Evolutionary conservation across 371 early-diverging fungal genomes (phyloP), one percentile per base, ranked within the genome.

Genomic region (Spiromyces aspiralis): DNA sequence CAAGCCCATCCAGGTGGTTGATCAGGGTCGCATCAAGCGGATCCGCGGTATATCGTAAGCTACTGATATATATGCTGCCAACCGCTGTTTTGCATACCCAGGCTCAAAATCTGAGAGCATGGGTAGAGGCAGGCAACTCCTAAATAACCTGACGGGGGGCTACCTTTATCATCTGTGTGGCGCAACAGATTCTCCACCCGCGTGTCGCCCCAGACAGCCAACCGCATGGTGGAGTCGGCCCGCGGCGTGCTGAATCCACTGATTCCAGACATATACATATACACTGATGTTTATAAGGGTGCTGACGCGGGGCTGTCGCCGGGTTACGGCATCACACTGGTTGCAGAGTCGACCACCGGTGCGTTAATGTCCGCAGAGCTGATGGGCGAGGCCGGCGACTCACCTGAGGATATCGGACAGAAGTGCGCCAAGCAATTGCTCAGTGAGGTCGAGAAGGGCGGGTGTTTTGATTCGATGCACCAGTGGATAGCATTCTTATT

Each of bases 251-350:
- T 95, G 49, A 88, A 90, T 49, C 74, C 81, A 52, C 89, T 81
- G 64, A 86, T 95, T 44, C 91, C 91, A 4, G 96, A 96, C 65
- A 86, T 95, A 45, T 95, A 95, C 66, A 81, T 99, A 49, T 92
- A 91, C 62, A 90, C 95, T 12, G 97, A 97, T 69, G 87, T 94
- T 24, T 94, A 84, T 62, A 91, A 92, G 61, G 94, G 95, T 22
- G 84, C 81, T 20, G 95, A 97, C 53, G 81, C 90, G 43, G 98
- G 98, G 25, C 66, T 79, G 51, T 88, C 89, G 10, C 94, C 97
- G 10, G 97, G 95, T 10, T 97, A 90, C 62, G 91, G 86, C 0
- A 66, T 92, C 44, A 80, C 84, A 12, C 64, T 97, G 45, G 91
- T 95, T 4, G 95, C 94, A 3, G 95, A 95, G 67, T 79, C 87